Evolutionary conservation across 2,329 filamentous ascomycete species (phyloP).

Genomic region (Fusarium duplospermum): DNA sequence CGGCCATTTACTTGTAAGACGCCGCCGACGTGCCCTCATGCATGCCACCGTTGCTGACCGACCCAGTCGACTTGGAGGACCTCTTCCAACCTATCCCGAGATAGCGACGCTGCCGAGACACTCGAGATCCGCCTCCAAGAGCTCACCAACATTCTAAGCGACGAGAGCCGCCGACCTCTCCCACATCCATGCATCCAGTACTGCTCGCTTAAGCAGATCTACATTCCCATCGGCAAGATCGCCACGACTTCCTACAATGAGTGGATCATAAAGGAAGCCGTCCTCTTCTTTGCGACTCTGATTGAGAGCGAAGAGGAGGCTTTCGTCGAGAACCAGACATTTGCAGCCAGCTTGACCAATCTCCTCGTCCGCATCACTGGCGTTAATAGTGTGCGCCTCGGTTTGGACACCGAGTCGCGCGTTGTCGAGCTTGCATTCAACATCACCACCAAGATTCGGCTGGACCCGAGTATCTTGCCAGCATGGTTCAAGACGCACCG

Average conservation of each 20-base stretch:
- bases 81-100: constrained; percentile 68
- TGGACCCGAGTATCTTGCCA: constrained; percentile 86
- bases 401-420: constrained; percentile 84
- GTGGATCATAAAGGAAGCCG: constrained; percentile 84
- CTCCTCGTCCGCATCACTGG: constrained; percentile 84
- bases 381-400: constrained; percentile 77
- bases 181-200: constrained; percentile 94
- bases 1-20: constrained; percentile 67
- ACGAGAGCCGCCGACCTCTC: constrained; percentile 88
- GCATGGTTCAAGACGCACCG: constrained; percentile 84
- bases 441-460: constrained; percentile 93
- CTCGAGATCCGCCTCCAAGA: constrained; percentile 73
- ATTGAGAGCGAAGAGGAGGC: constrained; percentile 98
- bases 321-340: constrained; percentile 86
- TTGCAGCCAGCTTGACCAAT: constrained; percentile 88
- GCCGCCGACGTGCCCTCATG: not conserved
- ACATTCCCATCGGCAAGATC: constrained; percentile 89
- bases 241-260: constrained; percentile 87
- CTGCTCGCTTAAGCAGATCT: constrained; percentile 87
- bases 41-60: constrained; percentile 19
- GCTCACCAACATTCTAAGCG: constrained; percentile 79
- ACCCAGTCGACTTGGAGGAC: constrained; percentile 68
- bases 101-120: constrained; percentile 71
- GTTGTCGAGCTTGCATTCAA: constrained; percentile 95
- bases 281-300: constrained; percentile 88